These are phyloP conservation scores for Aspergillus vadensis DNA, from an alignment of 2,329 filamentous ascomycete genomes.

Conservation along the genomic window DNA sequence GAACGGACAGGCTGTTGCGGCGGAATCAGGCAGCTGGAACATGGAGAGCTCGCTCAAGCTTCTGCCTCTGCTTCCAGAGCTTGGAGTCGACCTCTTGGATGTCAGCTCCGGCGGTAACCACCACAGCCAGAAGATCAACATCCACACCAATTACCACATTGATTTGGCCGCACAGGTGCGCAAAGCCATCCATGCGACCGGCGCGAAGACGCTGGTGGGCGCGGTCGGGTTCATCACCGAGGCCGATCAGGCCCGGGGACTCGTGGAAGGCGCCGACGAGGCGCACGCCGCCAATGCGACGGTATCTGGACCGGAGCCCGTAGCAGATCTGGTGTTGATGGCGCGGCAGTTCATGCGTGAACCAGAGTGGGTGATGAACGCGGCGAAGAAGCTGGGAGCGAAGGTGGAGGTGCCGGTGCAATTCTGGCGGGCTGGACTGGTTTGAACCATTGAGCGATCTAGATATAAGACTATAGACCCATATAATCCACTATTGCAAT, in stretches of 20 bases:
- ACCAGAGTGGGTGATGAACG: conserved; percentile 57
- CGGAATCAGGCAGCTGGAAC: conserved; percentile 41
- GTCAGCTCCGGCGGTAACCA: conserved; percentile 51
- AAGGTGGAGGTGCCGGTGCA: conserved; percentile 53
- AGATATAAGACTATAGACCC: too few relatives aligned
- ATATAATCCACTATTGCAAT: too few relatives aligned
- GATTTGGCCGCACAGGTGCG: conserved; percentile 52
- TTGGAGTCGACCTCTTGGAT: conserved; percentile 50
- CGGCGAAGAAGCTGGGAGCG: conserved; percentile 53
- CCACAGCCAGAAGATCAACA: conserved; percentile 46
- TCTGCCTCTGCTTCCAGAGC: conserved; percentile 42
- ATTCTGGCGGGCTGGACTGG: conserved; percentile 39
- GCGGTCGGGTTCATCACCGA: conserved; percentile 58
- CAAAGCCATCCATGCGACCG: conserved; percentile 38
- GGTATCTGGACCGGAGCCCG: conserved; percentile 31
- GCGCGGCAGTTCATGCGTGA: conserved; percentile 58
- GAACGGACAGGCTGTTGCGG: conserved; percentile 45
- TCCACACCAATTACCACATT: conserved; percentile 53
- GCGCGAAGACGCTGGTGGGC: conserved; percentile 50
- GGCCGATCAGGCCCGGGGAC: conserved; percentile 52
- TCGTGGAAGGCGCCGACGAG: conserved; percentile 43
- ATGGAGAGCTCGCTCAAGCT: conserved; percentile 43
- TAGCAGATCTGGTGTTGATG: conserved; percentile 54
- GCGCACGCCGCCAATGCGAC: conserved; percentile 28
- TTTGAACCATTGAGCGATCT: too few relatives aligned